These are phyloP conservation scores for Cudoniella acicularis DNA, from an alignment of 495 filamentous ascomycete genomes.

Conservation along the genomic window DNA sequence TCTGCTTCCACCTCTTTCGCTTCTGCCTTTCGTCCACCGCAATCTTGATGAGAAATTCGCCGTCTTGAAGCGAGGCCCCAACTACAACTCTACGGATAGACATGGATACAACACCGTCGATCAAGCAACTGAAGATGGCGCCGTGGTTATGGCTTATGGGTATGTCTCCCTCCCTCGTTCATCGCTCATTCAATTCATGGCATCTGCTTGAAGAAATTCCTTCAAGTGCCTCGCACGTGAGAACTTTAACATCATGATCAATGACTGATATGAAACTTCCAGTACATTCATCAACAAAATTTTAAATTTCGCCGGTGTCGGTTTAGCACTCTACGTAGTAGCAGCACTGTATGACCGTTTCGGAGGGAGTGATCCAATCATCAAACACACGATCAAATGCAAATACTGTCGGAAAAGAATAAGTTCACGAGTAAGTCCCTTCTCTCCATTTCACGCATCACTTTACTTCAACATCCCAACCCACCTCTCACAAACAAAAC, in stretches of 20 bases:
- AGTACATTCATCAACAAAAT: conserved; percentile 64
- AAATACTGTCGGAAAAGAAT: conserved; percentile 68
- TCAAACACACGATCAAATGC: conserved; percentile 68
- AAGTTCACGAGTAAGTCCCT: conserved; percentile 52
- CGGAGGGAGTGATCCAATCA: conserved; percentile 56
- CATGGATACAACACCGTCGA: conserved; percentile 65
- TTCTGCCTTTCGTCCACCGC: conserved; percentile 63
- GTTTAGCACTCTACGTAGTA: conserved; percentile 59
- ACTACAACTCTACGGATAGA: conserved; percentile 35
- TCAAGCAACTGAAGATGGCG: conserved; percentile 66
- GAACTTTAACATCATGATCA: not conserved
- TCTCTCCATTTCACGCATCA: not conserved
- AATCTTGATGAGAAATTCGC: conserved; percentile 78
- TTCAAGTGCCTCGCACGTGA: not conserved
- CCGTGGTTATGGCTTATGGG: conserved; percentile 70
- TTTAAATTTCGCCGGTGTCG: conserved; percentile 63
- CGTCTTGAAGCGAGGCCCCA: conserved; percentile 52
- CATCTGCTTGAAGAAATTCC: too few relatives aligned
- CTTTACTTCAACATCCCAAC: not conserved
- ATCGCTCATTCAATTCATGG: not conserved
- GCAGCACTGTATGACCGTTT: conserved; percentile 64
- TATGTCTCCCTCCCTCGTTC: conserved; percentile 27
- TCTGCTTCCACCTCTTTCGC: conserved; percentile 62
- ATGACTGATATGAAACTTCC: not conserved
- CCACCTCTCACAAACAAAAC: too few relatives aligned